Percentiles rank a stretch among this genome's conserved stretches.
phyloP scores from a whole-genome alignment of 208 protist genomes.

The Trypanosomatidae sp. region DNA sequence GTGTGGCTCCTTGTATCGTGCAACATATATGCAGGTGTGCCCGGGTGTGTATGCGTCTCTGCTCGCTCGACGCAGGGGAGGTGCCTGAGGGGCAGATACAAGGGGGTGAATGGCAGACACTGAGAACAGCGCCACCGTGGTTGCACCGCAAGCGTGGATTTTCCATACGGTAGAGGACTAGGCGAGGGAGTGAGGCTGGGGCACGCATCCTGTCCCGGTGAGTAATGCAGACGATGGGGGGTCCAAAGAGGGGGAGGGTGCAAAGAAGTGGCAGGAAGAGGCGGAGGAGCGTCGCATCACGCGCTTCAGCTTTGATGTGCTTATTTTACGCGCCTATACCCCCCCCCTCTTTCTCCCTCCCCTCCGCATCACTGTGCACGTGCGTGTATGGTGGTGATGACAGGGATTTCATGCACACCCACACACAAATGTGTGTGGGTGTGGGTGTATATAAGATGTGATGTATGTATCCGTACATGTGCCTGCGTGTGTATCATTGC shows the following conservation, averaged over 20 bases:
- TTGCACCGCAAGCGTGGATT: neutral
- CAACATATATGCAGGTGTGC: neutral
- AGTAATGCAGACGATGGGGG: neutral
- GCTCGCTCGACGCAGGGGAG: neutral
- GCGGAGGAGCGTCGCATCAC: neutral
- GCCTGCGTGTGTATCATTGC: too few relatives aligned
- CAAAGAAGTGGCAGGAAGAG: too few relatives aligned
- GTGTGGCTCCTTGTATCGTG: neutral
- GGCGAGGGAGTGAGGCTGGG: neutral
- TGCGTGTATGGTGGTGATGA: neutral
- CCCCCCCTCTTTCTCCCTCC: neutral
- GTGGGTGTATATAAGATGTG: neutral
- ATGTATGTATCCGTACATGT: neutral
- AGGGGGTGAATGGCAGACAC: neutral
- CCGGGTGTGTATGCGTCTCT: neutral
- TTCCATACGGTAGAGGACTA: neutral
- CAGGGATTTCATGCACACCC: too few relatives aligned
- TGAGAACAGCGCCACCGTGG: neutral
- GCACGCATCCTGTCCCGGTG: neutral
- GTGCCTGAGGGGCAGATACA: neutral
- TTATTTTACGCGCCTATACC: neutral
- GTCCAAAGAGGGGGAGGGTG: too few relatives aligned
- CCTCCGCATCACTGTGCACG: neutral
- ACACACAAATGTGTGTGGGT: too few relatives aligned
- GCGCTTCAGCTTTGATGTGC: neutral